Evolutionary conservation across 345 rosid species (phyloP).

Genomic region (Eucalyptus polybractea): DNA sequence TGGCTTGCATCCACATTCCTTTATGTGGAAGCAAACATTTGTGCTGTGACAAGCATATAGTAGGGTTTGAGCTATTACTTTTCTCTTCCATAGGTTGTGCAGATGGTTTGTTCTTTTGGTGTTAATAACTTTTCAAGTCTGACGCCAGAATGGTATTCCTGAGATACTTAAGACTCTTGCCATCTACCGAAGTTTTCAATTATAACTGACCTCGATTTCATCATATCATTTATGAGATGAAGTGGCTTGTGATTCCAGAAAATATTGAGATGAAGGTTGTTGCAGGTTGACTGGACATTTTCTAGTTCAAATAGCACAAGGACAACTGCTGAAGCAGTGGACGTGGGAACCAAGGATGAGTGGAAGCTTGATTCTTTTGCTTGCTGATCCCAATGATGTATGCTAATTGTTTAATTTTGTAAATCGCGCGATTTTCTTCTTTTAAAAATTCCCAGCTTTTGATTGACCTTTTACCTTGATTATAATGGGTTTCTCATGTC

Average conservation of each 20-base stretch:
- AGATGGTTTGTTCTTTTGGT: neutral
- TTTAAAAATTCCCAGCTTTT: neutral
- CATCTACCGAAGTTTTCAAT: neutral
- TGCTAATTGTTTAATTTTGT: neutral
- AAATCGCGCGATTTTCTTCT: neutral
- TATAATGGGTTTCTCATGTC: slow-evolving; percentile 4
- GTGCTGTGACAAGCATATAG: neutral
- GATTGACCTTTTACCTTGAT: neutral
- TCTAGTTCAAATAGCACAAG: slow-evolving; percentile 51
- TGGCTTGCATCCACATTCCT: neutral
- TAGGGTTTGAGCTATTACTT: neutral
- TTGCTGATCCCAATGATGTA: slow-evolving; percentile 93
- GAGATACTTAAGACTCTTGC: neutral
- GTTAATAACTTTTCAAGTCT: neutral
- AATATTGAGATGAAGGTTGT: neutral
- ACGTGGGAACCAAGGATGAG: slow-evolving; percentile 90
- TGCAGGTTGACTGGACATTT: slow-evolving; percentile 72
- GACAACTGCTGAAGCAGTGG: slow-evolving; percentile 71
- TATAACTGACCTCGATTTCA: neutral
- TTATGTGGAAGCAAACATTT: neutral
- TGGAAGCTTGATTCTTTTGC: slow-evolving; percentile 70
- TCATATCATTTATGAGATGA: neutral
- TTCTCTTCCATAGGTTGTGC: neutral
- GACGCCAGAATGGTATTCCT: neutral
- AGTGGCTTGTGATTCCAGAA: neutral